Evolutionary conservation across 352 stramenopile species (phyloP), one percentile per base, ranked within the genome.

Genomic region (Pythium rishiriense): DNA sequence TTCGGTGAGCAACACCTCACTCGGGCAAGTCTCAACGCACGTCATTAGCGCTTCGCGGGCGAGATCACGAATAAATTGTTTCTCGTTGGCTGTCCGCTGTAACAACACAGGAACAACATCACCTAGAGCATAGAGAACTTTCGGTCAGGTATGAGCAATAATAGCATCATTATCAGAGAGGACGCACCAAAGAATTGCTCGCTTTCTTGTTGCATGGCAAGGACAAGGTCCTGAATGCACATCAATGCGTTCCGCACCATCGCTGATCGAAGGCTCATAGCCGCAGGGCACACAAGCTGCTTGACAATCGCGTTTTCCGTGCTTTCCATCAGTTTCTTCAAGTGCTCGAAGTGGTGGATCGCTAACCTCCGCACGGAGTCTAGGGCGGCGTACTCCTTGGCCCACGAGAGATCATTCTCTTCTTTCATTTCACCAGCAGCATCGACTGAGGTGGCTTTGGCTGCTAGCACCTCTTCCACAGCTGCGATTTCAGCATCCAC

Each of bases 31-130:
- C n/a, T 59, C 46, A 0, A 72, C 35, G 41, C 58, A 72, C n/a
- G 46, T 33, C 10, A 26, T n/a, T 19, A 72, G 52, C n/a, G 48
- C 65, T 4, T 68, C 39, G 0, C 33, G 42, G 12, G 83, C 81
- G 24, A 88, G 58, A n/a, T 92, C 81, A 1, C 70, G 75, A 24
- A 92, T 76, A 57, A 92, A 92, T 50, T 89, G 79, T 64, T 92
- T 92, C 63, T 92, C 81, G n/a, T 70, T 88, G 9, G 69, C 75
- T 2, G 76, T 73, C 8, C 79, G 79, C 14, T 74, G 73, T 39
- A 92, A 35, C 3, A 92, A 60, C 19, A 89, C 57, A 22, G 79
- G 81, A 6, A 92, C 57, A 39, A 89, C 56, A 0, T 63, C 57
- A n/a, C 78, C 74, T 77, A 39, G 28, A 49, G 28, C 25, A 3